phyloP scores from a whole-genome alignment of 129 eudicot species.

The Silybum marianum region DNA sequence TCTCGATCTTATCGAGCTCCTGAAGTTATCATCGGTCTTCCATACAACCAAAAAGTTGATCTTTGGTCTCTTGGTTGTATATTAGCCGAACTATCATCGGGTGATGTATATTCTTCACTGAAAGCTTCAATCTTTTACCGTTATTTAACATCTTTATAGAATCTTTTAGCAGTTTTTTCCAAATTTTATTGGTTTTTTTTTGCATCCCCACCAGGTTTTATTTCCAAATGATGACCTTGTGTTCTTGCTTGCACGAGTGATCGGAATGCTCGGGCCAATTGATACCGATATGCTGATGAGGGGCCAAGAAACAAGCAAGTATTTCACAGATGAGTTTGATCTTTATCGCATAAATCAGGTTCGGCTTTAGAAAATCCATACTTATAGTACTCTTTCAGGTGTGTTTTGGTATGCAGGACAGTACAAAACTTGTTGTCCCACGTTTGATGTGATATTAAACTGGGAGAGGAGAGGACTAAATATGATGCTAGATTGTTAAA shows the following conservation, averaged over 20 bases:
- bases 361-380: conserved; percentile 6
- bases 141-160: neutral
- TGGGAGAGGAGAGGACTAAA: neutral
- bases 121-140: conserved; percentile 6
- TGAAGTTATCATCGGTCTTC: conserved; percentile 90
- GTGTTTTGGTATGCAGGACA: neutral
- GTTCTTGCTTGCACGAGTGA: conserved; percentile 81
- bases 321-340: conserved; percentile 78
- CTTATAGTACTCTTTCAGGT: neutral
- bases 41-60: conserved; percentile 83
- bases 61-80: conserved; percentile 98
- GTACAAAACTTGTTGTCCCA: neutral
- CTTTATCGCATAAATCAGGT: conserved; percentile 78
- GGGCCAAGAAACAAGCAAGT: conserved; percentile 86
- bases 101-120: conserved; percentile 58
- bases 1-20: conserved; percentile 99
- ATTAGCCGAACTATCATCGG: conserved; percentile 84
- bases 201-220: conserved; percentile 55
- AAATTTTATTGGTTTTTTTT: neutral
- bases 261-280: conserved; percentile 83
- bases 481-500: neutral
- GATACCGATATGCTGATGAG: conserved; percentile 72
- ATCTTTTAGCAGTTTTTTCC: neutral
- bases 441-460: neutral
- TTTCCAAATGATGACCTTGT: conserved; percentile 79